A percentile compares a stretch with the other conserved stretches of the same genome.
These are phyloP conservation scores for Elaeis guineensis DNA, from an alignment of 176 grass and related monocot species.

Conservation along the genomic window DNA sequence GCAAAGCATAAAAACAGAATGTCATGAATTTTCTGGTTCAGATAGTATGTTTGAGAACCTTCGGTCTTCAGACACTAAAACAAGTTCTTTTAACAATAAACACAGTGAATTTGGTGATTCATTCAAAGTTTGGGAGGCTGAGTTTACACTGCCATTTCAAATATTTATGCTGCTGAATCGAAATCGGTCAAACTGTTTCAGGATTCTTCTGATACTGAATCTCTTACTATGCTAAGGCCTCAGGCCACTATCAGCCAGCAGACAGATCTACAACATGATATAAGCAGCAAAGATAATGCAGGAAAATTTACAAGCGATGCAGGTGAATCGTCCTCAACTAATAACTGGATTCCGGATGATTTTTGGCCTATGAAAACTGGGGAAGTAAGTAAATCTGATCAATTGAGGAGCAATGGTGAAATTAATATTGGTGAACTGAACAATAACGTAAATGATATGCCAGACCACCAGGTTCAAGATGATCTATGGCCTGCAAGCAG, in stretches of 20 bases:
- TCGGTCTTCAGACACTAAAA: neutral
- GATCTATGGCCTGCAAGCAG: neutral
- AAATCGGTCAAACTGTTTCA: slow-evolving; percentile 52
- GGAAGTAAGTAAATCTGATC: slow-evolving; percentile 5
- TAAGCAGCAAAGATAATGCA: slow-evolving; percentile 6
- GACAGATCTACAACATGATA: slow-evolving; percentile 36
- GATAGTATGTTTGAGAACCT: slow-evolving; percentile 17
- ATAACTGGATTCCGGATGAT: slow-evolving; percentile 19
- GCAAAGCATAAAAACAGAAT: slow-evolving; percentile 2
- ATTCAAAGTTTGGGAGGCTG: slow-evolving; percentile 75
- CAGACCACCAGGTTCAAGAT: neutral
- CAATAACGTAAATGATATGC: too few species aligned
- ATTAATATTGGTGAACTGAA: slow-evolving; percentile 22
- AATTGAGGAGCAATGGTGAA: slow-evolving; percentile 24
- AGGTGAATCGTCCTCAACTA: slow-evolving; percentile 22
- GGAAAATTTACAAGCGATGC: slow-evolving; percentile 28
- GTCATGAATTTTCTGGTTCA: slow-evolving; percentile 1
- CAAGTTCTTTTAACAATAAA: slow-evolving; percentile 27
- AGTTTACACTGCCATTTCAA: slow-evolving; percentile 45
- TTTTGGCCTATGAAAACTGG: slow-evolving; percentile 30
- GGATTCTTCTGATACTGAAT: slow-evolving; percentile 10
- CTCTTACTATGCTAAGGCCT: slow-evolving; percentile 23
- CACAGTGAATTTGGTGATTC: slow-evolving; percentile 28
- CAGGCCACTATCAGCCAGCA: slow-evolving; percentile 9
- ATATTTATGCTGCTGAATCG: slow-evolving; percentile 13